Conservation (phyloP, 202 grass and related monocot species). For the Sporobolus alterniflorus region DNA sequence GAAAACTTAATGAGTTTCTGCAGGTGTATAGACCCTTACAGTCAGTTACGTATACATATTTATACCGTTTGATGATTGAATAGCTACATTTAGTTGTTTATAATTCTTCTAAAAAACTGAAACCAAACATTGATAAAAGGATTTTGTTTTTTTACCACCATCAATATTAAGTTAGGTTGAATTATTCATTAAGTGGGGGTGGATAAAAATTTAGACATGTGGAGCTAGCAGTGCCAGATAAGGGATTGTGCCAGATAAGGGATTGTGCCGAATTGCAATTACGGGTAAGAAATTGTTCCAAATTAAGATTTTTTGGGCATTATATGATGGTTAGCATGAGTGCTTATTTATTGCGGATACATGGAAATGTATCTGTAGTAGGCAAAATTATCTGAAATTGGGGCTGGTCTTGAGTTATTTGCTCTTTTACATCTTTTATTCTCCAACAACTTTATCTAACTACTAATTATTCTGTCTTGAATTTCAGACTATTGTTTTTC, state of each 20-base stretch:
- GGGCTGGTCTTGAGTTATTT: neutral
- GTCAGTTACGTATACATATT: neutral
- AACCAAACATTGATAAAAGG: neutral
- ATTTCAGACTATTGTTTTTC: constrained; percentile 61
- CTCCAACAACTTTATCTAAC: neutral
- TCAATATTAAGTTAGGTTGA: neutral
- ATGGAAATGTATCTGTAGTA: constrained; percentile 3
- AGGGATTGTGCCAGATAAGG: neutral
- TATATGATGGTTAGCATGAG: neutral
- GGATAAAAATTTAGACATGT: neutral
- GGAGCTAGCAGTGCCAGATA: neutral
- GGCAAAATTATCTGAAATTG: constrained; percentile 4
- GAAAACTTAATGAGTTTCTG: constrained; percentile 73
- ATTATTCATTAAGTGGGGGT: neutral
- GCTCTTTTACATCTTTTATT: neutral
- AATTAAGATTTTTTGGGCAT: neutral
- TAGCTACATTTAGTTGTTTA: constrained; percentile 22
- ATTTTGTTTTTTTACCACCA: neutral
- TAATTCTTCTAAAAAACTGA: constrained; percentile 4
- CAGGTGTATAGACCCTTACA: constrained; percentile 52
- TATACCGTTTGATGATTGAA: neutral
- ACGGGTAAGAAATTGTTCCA: neutral
- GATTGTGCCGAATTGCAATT: neutral
- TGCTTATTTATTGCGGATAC: constrained; percentile 2
- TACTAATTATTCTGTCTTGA: constrained; percentile 4